Base-by-base conservation (phyloP, 305 asterid species). In the Fraxinus velutina region DNA sequence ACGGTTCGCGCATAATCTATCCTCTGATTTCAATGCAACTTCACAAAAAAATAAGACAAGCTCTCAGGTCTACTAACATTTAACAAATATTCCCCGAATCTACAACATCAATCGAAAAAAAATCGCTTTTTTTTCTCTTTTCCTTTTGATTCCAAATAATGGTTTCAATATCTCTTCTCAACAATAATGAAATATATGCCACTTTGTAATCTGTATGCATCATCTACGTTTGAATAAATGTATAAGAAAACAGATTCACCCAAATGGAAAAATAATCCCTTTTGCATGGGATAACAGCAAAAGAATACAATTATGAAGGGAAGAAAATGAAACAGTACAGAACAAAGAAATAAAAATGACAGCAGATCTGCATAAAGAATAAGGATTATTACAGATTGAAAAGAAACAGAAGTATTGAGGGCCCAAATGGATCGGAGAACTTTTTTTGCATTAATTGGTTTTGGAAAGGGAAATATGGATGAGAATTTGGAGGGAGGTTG, bases 341-440 rank as follows among this genome's bases (percentile, higher is more conserved):
- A 66, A 15, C 19, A 30, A 70, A 29, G 10, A 29, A 24, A 10
- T 27, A 13, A 29, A 22, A 70, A 24, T 9, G 17, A 66, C 8
- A 0, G 13, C 9, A 70, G 75, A 70, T 70, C 75, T 29, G 39
- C 39, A 29, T 29, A 24, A n/a, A 42, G 79, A 76, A 27, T 42
- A 21, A 8, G 70, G 37, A 78, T 22, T 57, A 74, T 78, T 78
- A 78, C 75, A 33, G 32, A 78, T 57, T 36, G 33, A 6, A 74
- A 70, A 39, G 55, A 2, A 36, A 73, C 78, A 34, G n/a, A 73
- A 73, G 78, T 12, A 10, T 70, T 27, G 70, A 15, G 71, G 42
- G 22, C 44, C 70, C 29, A 50, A 76, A 44, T 76, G 79, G 68
- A 76, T 76, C 71, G 55, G 27, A 47, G n/a, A n/a, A 47, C 0